These are phyloP conservation scores for Ceratobasidium sp. DNA, from an alignment of 1,284 basidiomycete species.

Conservation along the genomic window DNA sequence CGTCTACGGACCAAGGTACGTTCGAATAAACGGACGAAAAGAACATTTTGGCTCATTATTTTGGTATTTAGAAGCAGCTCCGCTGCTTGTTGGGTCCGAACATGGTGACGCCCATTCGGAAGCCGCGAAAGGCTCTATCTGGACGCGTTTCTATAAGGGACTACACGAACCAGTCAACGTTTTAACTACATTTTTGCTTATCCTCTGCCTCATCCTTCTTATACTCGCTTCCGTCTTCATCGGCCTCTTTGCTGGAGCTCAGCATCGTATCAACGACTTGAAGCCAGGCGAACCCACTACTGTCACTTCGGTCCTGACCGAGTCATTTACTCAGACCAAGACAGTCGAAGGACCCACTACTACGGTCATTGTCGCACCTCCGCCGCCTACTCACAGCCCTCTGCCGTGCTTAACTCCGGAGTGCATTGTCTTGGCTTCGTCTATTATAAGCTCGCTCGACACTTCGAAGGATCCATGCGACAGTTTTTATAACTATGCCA, in stretches of 20 bases:
- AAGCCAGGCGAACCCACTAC: slow-evolving; percentile 45
- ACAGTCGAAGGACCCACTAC: slow-evolving; percentile 50
- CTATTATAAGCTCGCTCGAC: slow-evolving; percentile 84
- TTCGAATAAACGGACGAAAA: background rate
- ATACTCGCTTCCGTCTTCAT: slow-evolving; percentile 86
- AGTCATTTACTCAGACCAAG: slow-evolving; percentile 42
- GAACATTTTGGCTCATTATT: background rate
- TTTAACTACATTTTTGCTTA: slow-evolving; percentile 84
- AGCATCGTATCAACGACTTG: slow-evolving; percentile 70
- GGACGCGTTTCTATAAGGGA: slow-evolving; percentile 45
- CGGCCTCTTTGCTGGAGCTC: slow-evolving; percentile 89
- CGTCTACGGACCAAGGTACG: slow-evolving; percentile 39
- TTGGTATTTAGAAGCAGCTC: slow-evolving; percentile 29
- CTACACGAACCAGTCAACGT: slow-evolving; percentile 76
- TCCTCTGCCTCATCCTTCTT: slow-evolving; percentile 77
- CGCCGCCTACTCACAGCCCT: slow-evolving; percentile 31
- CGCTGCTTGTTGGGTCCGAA: slow-evolving; percentile 39
- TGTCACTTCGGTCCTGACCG: slow-evolving; percentile 45
- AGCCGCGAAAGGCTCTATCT: slow-evolving; percentile 45
- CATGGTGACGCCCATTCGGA: slow-evolving; percentile 16
- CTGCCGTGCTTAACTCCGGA: slow-evolving; percentile 74
- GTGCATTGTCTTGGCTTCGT: slow-evolving; percentile 85
- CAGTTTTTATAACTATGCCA: slow-evolving; percentile 92
- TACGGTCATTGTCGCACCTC: slow-evolving; percentile 44
- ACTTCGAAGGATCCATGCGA: slow-evolving; percentile 89